Base-by-base conservation (phyloP, 495 filamentous ascomycete species). In the Letharia columbiana region DNA sequence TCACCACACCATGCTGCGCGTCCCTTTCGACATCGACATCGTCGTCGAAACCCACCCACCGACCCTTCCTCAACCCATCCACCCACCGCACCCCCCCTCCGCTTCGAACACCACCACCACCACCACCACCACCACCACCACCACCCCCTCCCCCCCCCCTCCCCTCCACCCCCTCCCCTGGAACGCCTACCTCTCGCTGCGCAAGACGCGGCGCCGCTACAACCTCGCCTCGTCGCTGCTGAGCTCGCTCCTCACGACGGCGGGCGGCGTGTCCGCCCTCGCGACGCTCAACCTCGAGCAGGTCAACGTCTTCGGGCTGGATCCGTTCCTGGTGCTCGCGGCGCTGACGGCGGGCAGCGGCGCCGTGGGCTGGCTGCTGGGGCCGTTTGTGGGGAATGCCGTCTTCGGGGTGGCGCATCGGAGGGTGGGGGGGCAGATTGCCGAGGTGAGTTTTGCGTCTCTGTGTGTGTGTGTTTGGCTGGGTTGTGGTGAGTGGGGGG, bases 131-230 rank as follows among this genome's bases (percentile, higher is more conserved):
- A 8, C 57, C 37, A 2, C 57, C 7, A 41, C 40, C 35, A 40
- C 62, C 23, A n/a, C 44, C 31, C 23, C 12, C 61, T 11, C 40
- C 31, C 44, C 15, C 31, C 17, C 17, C 39, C 28, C 33, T 42
- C 7, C 17, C n/a, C 60, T 50, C 18, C 18, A 35, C 11, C 52
- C 61, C 41, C 63, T 72, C 7, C 65, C 71, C 77, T 98, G 94
- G 94, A 89, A 97, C 79, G 85, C 85, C 49, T 98, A 96, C 84
- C 92, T 98, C 83, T 82, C 82, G 69, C 87, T 98, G 60, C 93
- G 94, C 72, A 87, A 88, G 62, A 86, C 84, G 44, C 90, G 93
- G 31, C 89, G 94, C 18, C 84, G 89, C 61, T 89, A 90, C 82
- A 89, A 91, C 68, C 86, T 95, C 49, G 84, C 78, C 60, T 88